These are phyloP conservation scores for Suillus placidus DNA, from an alignment of 768 basidiomycete genomes.

Conservation along the genomic window DNA sequence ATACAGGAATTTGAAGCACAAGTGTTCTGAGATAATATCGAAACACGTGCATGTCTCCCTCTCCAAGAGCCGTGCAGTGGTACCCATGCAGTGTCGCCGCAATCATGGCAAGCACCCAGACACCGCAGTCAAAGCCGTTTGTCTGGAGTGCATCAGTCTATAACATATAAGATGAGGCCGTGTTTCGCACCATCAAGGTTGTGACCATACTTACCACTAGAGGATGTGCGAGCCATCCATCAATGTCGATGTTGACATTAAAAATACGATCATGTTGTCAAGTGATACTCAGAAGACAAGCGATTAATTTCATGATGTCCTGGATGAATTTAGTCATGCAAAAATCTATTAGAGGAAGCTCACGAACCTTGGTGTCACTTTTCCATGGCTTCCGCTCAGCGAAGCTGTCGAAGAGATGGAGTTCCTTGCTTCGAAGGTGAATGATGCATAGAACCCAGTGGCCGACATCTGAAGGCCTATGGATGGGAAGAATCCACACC, in stretches of 20 bases:
- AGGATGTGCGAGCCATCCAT: background rate
- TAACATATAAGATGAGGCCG: background rate
- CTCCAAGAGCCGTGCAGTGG: slow-evolving; percentile 5
- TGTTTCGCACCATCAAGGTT: background rate
- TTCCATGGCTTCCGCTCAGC: slow-evolving; percentile 2
- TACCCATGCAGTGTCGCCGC: slow-evolving; percentile 1
- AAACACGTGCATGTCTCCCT: slow-evolving; percentile 5
- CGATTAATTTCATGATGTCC: background rate
- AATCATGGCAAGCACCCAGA: slow-evolving; percentile 22
- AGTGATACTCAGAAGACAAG: background rate
- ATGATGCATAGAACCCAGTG: slow-evolving; percentile 38
- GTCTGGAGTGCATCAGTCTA: slow-evolving; percentile 12
- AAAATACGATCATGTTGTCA: background rate
- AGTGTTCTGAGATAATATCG: slow-evolving; percentile 1
- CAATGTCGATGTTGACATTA: background rate
- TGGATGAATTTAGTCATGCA: background rate
- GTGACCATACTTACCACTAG: background rate
- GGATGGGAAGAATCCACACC: slow-evolving; percentile 41
- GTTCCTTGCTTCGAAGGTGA: slow-evolving; percentile 8
- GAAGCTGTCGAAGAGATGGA: slow-evolving; percentile 39
- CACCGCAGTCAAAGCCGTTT: slow-evolving; percentile 25
- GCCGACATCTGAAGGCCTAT: slow-evolving; percentile 17
- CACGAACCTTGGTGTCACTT: slow-evolving; percentile 6
- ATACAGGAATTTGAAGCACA: background rate
- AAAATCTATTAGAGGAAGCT: background rate